Percentiles rank a stretch among this genome's conserved stretches.
These are phyloP conservation scores for Diplodia mutila DNA, from an alignment of 2,329 filamentous ascomycete species.

Conservation along the genomic window DNA sequence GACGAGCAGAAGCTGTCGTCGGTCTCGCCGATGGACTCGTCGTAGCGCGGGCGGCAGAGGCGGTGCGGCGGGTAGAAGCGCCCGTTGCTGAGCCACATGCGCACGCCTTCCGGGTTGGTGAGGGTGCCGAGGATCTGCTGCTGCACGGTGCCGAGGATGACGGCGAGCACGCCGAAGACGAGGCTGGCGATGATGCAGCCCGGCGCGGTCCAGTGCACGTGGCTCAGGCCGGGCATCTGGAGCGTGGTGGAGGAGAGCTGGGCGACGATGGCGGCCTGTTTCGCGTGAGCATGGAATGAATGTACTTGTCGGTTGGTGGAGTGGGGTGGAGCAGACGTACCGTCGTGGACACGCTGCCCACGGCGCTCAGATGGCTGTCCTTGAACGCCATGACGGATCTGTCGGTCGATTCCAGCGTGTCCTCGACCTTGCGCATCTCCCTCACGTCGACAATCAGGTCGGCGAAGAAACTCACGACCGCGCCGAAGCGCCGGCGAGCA, in stretches of 20 bases:
- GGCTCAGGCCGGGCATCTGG: constrained; percentile 13
- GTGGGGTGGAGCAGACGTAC: neutral
- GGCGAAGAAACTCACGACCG: constrained; percentile 8
- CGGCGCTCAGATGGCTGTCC: constrained; percentile 7
- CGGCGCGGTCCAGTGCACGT: constrained; percentile 7
- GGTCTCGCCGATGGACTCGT: neutral
- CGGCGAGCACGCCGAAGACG: constrained; percentile 15
- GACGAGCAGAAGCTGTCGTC: neutral
- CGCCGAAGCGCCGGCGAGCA: neutral
- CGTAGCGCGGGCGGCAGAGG: constrained; percentile 2
- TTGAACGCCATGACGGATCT: constrained; percentile 12
- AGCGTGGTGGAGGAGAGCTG: constrained; percentile 18
- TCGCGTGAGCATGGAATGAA: neutral
- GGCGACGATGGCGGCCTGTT: constrained; percentile 12
- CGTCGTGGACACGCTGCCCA: constrained; percentile 2
- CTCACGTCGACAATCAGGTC: constrained; percentile 9
- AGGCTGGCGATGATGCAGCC: constrained; percentile 16
- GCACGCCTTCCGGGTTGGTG: constrained; percentile 8
- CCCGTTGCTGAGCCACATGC: constrained; percentile 22
- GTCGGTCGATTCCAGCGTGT: constrained; percentile 5
- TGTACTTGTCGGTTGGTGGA: neutral
- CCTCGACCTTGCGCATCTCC: constrained; percentile 18
- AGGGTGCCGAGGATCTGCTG: constrained; percentile 15
- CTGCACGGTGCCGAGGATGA: constrained; percentile 14
- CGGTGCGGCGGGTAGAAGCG: constrained; percentile 12